Evolutionary conservation across 495 filamentous ascomycete species (phyloP).

Genomic region (Talaromyces ruber): DNA sequence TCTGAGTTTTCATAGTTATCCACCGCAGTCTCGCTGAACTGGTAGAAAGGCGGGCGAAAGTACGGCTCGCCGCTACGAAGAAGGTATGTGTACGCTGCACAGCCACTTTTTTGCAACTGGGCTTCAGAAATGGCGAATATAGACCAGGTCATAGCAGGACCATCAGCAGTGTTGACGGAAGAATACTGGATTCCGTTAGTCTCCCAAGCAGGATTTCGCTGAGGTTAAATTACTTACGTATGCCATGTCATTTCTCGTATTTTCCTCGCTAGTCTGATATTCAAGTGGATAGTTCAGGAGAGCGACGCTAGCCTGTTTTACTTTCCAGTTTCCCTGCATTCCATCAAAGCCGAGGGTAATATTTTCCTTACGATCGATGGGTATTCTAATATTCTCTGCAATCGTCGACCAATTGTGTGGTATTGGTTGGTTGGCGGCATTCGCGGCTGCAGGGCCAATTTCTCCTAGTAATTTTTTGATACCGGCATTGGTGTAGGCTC

Average conservation of each 20-base stretch:
- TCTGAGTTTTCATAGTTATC: conserved; percentile 34
- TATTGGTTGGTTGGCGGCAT: background rate
- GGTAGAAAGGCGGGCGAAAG: conserved; percentile 46
- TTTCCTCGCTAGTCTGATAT: conserved; percentile 22
- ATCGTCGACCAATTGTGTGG: conserved; percentile 3
- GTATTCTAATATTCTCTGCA: conserved; percentile 3
- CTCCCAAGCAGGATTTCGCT: background rate
- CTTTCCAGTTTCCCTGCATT: conserved; percentile 47
- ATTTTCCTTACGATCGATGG: background rate
- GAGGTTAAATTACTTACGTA: conserved; percentile 22
- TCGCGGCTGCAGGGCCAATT: background rate
- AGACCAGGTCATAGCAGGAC: conserved; percentile 55
- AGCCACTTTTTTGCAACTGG: conserved; percentile 43
- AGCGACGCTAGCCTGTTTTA: conserved; percentile 54
- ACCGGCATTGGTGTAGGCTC: conserved; percentile 1
- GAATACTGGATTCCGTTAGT: conserved; percentile 31
- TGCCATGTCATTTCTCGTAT: conserved; percentile 34
- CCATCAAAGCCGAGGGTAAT: conserved; percentile 9
- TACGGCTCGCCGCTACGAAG: conserved; percentile 44
- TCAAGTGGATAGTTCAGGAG: conserved; percentile 47
- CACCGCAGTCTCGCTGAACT: conserved; percentile 28
- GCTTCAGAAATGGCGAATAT: conserved; percentile 48
- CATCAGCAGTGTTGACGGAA: conserved; percentile 44
- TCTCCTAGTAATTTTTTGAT: conserved; percentile 1
- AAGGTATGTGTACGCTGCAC: conserved; percentile 47